A percentile compares a stretch with the other conserved stretches of the same genome.
Evolutionary conservation across 1,284 basidiomycete species (phyloP).

Genomic region (Ganoderma sp.): DNA sequence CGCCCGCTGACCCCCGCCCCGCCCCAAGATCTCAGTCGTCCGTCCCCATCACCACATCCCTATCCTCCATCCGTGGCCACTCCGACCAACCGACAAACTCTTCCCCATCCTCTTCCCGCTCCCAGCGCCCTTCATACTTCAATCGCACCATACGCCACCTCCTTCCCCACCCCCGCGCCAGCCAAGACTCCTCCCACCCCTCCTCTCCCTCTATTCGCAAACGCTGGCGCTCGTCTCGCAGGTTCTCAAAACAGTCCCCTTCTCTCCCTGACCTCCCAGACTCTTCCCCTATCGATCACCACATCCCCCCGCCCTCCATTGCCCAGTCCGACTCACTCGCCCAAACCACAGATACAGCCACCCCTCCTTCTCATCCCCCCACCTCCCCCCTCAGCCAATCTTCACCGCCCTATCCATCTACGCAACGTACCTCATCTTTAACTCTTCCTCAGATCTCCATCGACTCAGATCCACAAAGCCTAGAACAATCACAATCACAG

Average conservation of each 20-base stretch:
- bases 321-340: conserved; percentile 22
- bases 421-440: background rate
- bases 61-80: background rate
- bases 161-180: conserved; percentile 27
- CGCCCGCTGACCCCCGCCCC: background rate
- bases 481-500: background rate
- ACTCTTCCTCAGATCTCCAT: background rate
- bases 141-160: conserved; percentile 36
- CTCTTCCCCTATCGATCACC: conserved; percentile 18
- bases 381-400: conserved; percentile 17
- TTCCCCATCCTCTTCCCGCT: conserved; percentile 15
- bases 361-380: conserved; percentile 8
- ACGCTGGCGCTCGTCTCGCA: conserved; percentile 49
- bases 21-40: background rate
- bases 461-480: background rate
- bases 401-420: background rate
- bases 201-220: conserved; percentile 39
- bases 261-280: conserved; percentile 24
- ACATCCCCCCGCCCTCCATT: conserved; percentile 6
- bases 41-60: background rate
- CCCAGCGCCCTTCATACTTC: conserved; percentile 28
- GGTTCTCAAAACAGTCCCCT: conserved; percentile 39
- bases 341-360: conserved; percentile 13
- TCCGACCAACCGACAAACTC: background rate
- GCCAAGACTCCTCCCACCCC: conserved; percentile 24